A percentile compares a stretch with the other conserved stretches of the same genome.
phyloP scores from a whole-genome alignment of 2,329 filamentous ascomycete species.

The Penicillium sp. region DNA sequence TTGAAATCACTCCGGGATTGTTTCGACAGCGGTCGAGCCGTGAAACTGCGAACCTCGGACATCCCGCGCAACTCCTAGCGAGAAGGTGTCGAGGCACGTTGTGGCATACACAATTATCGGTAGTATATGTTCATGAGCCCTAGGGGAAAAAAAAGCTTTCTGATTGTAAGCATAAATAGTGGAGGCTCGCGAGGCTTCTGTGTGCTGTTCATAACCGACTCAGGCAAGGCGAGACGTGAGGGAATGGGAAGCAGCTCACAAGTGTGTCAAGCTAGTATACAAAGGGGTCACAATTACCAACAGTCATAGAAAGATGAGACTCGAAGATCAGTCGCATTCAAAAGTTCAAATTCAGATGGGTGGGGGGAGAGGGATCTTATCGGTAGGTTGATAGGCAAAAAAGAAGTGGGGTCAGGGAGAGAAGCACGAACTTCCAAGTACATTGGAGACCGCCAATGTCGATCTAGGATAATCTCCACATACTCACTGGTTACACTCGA shows the following conservation, averaged over 20 bases:
- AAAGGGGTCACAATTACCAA: background rate
- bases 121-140: background rate
- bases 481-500: too few species aligned
- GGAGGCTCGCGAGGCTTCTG: background rate
- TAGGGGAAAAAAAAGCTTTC: background rate
- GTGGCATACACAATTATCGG: background rate
- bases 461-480: too few species aligned
- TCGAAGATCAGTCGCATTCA: background rate
- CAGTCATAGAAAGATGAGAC: background rate
- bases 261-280: background rate
- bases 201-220: background rate
- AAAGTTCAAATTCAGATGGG: background rate
- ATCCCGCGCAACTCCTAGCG: conserved; percentile 19
- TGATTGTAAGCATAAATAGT: background rate
- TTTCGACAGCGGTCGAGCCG: conserved; percentile 52
- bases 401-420: conserved; percentile 11
- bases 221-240: background rate
- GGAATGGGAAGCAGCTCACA: conserved; percentile 1
- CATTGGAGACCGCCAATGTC: too few species aligned
- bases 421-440: too few species aligned
- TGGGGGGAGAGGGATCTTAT: conserved; percentile 12
- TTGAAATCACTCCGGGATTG: conserved; percentile 48
- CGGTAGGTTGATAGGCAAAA: conserved; percentile 8
- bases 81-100: background rate
- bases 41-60: conserved; percentile 44